Percentiles rank a stretch among this genome's conserved stretches.
phyloP scores from a whole-genome alignment of 768 basidiomycete species.

The Lactifluus echinatus region DNA sequence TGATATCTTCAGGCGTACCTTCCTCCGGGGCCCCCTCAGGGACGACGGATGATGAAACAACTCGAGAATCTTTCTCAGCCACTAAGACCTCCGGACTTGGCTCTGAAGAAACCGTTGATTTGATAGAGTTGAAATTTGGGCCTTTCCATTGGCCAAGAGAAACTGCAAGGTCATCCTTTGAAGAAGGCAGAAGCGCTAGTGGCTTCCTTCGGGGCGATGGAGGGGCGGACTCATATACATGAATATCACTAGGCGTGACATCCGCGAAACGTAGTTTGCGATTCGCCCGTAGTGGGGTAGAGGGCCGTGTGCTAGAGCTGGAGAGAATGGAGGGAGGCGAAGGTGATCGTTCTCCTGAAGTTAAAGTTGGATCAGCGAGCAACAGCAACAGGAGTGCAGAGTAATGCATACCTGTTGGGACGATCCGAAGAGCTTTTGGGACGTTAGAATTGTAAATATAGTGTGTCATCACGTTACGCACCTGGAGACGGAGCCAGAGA shows the following conservation, averaged over 20 bases:
- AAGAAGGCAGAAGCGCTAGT: slow-evolving; percentile 50
- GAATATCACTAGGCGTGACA: slow-evolving; percentile 60
- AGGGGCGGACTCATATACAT: slow-evolving; percentile 78
- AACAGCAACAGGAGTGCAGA: background rate
- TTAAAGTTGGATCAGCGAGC: background rate
- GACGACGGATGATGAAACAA: background rate
- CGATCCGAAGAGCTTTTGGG: background rate
- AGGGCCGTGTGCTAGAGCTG: slow-evolving; percentile 47
- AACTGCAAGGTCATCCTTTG: slow-evolving; percentile 29
- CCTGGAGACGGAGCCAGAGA: background rate
- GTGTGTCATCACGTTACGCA: background rate
- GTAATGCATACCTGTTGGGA: slow-evolving; percentile 2
- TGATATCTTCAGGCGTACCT: slow-evolving; percentile 78
- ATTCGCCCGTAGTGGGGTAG: slow-evolving; percentile 35
- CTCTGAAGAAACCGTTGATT: background rate
- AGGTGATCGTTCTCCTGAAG: slow-evolving; percentile 1
- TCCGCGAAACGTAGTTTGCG: slow-evolving; percentile 69
- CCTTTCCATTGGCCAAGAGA: slow-evolving; percentile 35
- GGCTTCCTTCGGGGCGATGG: slow-evolving; percentile 57
- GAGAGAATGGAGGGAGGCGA: slow-evolving; percentile 36
- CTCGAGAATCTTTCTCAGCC: background rate
- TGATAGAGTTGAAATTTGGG: background rate
- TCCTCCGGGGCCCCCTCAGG: slow-evolving; percentile 38
- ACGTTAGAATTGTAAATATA: background rate
- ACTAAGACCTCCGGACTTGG: background rate